These are phyloP conservation scores for Eimeria mitis DNA, from an alignment of 169 alveolate genomes.

Conservation along the genomic window DNA sequence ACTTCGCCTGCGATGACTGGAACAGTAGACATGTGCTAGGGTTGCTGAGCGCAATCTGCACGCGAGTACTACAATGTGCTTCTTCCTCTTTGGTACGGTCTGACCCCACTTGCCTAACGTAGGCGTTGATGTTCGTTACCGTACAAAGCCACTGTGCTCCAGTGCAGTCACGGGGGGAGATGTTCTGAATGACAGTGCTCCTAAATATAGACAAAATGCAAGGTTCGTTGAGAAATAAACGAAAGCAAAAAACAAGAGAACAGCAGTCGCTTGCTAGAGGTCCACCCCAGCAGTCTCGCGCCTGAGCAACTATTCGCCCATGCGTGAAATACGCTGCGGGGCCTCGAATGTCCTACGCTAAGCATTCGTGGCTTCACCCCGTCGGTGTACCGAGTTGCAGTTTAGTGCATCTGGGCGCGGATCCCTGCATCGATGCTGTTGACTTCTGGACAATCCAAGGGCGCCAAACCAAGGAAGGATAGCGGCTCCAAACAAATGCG, in stretches of 20 bases:
- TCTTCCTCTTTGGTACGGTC: no score
- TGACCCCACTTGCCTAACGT: no score
- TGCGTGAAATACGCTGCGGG: neutral
- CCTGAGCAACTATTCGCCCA: neutral
- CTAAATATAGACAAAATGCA: neutral
- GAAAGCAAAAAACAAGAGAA: neutral
- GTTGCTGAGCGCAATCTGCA: no score
- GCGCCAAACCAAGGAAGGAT: neutral
- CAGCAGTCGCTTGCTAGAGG: neutral
- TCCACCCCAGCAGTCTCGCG: neutral
- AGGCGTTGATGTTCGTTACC: no score
- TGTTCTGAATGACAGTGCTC: neutral
- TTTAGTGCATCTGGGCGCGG: neutral
- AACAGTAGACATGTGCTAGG: neutral
- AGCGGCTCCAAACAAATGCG: neutral
- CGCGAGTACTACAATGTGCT: no score
- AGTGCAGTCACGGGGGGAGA: neutral
- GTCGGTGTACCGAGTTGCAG: neutral
- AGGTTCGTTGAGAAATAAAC: neutral
- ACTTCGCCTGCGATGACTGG: neutral
- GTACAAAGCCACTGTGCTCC: no score
- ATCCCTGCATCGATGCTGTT: neutral
- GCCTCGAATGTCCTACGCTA: neutral
- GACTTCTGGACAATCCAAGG: neutral
- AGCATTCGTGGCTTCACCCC: neutral